These are phyloP conservation scores for Colletotrichum phormii DNA, from an alignment of 2,329 filamentous ascomycete species.

Conservation along the genomic window DNA sequence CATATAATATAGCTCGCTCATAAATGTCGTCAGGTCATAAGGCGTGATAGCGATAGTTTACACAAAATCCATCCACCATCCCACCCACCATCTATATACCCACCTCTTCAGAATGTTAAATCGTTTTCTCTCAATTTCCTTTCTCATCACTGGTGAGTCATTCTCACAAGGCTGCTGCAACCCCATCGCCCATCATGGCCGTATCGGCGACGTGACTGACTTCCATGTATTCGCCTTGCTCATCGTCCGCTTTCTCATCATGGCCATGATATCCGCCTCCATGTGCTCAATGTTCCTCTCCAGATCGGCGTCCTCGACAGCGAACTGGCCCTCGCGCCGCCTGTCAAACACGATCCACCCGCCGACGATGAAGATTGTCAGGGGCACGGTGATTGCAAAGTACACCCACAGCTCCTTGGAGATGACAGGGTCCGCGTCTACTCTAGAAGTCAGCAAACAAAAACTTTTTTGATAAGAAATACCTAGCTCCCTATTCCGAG, in stretches of 20 bases:
- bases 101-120: conserved; percentile 17
- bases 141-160: background rate
- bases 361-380: conserved; percentile 66
- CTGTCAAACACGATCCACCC: conserved; percentile 67
- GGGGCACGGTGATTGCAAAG: conserved; percentile 69
- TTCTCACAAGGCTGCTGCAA: too few species aligned
- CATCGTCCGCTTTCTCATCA: conserved; percentile 67
- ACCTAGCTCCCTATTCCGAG: background rate
- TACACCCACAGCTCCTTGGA: conserved; percentile 71
- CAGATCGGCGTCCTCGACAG: conserved; percentile 61
- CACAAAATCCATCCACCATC: conserved; percentile 27
- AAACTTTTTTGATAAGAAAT: background rate
- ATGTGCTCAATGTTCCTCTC: conserved; percentile 67
- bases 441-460: conserved; percentile 10
- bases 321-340: conserved; percentile 60
- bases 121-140: background rate
- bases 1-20: conserved; percentile 5
- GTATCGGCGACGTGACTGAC: conserved; percentile 47
- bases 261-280: conserved; percentile 68
- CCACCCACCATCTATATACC: background rate
- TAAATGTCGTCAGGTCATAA: conserved; percentile 36
- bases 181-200: conserved; percentile 10
- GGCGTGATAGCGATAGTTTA: conserved; percentile 32
- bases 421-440: conserved; percentile 55
- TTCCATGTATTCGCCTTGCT: conserved; percentile 67